Evolutionary conservation across 768 basidiomycete species (phyloP).

Genomic region (Boletellus ananas): DNA sequence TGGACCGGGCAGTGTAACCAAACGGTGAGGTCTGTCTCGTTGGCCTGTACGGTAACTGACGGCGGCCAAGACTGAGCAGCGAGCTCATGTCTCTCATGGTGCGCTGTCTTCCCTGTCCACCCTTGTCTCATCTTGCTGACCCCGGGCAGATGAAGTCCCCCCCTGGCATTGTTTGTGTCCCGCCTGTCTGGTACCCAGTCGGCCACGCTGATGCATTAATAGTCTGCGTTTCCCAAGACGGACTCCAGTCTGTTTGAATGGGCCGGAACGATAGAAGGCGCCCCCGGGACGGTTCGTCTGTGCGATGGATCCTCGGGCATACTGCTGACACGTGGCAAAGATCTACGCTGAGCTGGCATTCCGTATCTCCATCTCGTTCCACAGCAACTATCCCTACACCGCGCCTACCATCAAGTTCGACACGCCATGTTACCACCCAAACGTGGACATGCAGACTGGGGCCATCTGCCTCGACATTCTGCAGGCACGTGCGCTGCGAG

Average conservation of each 20-base stretch:
- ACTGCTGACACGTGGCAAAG: constrained; percentile 33
- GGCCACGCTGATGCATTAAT: background rate
- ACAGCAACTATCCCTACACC: constrained; percentile 83
- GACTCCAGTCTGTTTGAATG: constrained; percentile 88
- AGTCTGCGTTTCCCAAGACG: constrained; percentile 89
- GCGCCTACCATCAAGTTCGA: constrained; percentile 85
- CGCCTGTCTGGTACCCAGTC: background rate
- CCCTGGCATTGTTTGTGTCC: constrained; percentile 71
- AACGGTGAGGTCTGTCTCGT: constrained; percentile 51
- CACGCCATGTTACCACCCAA: constrained; percentile 88
- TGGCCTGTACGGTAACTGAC: background rate
- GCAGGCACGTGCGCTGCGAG: constrained; percentile 47
- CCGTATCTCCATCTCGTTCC: constrained; percentile 82
- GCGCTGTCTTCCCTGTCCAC: constrained; percentile 27
- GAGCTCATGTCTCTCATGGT: constrained; percentile 92
- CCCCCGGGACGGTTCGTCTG: constrained; percentile 53
- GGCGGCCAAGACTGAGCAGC: constrained; percentile 55
- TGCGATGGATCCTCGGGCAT: background rate
- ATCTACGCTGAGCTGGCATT: constrained; percentile 78
- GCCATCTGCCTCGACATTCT: constrained; percentile 86
- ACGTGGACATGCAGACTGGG: constrained; percentile 75
- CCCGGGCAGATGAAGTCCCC: constrained; percentile 73
- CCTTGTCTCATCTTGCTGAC: constrained; percentile 3
- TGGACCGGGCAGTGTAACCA: constrained; percentile 74
- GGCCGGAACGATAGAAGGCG: constrained; percentile 85